A percentile compares a stretch with the other conserved stretches of the same genome.
These are phyloP conservation scores for Torulaspora maleeae DNA, from an alignment of 805 yeast species.

Conservation along the genomic window DNA sequence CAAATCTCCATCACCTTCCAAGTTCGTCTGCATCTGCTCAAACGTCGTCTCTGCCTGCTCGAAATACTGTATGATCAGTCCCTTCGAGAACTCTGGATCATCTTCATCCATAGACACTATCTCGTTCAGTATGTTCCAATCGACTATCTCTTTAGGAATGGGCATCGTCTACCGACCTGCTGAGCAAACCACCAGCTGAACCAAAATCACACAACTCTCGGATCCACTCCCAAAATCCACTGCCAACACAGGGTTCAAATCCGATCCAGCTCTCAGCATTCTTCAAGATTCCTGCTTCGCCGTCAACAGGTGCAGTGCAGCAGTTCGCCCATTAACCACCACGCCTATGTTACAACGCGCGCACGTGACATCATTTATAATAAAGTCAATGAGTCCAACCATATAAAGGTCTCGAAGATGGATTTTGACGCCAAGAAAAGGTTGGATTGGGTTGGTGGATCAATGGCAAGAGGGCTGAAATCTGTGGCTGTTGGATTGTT, in stretches of 20 bases:
- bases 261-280: no score
- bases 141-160: conserved; percentile 57
- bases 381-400: no score
- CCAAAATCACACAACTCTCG: no score
- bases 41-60: conserved; percentile 87
- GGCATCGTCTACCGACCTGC: not conserved
- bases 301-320: no score
- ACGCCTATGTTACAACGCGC: no score
- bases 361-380: no score
- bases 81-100: conserved; percentile 81
- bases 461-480: not conserved
- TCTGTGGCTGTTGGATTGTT: not conserved
- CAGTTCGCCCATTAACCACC: no score
- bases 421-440: no score
- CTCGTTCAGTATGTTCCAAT: conserved; percentile 86
- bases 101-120: conserved; percentile 94
- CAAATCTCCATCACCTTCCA: conserved; percentile 42
- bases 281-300: no score
- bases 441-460: not conserved
- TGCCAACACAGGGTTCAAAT: no score
- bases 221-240: not conserved
- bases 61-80: conserved; percentile 74
- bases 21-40: conserved; percentile 52
- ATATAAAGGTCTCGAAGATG: no score
- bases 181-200: not conserved